These are phyloP conservation scores for Metarhizium rileyi DNA, from an alignment of 2,329 filamentous ascomycete genomes.

Conservation along the genomic window DNA sequence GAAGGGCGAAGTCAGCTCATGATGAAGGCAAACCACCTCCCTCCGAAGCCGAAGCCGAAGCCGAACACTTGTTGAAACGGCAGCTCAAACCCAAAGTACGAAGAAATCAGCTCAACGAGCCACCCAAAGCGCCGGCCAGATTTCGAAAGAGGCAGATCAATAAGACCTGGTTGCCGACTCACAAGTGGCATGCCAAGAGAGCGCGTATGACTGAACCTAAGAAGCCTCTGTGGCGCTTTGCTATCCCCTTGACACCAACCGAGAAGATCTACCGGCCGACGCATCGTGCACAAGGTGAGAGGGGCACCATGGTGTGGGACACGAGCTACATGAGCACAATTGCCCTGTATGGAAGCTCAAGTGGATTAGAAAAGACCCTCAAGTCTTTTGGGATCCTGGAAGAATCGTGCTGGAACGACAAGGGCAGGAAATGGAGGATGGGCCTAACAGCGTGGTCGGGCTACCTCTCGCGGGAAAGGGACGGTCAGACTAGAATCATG, in stretches of 20 bases:
- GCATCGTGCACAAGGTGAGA: slow-evolving; percentile 65
- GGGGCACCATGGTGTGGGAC: slow-evolving; percentile 82
- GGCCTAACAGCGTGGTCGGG: slow-evolving; percentile 41
- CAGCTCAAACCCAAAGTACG: slow-evolving; percentile 54
- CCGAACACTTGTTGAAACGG: slow-evolving; percentile 12
- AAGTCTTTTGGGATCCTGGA: slow-evolving; percentile 53
- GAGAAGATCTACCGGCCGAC: slow-evolving; percentile 85
- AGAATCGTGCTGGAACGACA: slow-evolving; percentile 51
- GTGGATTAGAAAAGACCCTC: slow-evolving; percentile 57
- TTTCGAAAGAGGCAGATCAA: slow-evolving; percentile 77
- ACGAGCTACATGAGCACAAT: slow-evolving; percentile 90
- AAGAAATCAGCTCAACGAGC: slow-evolving; percentile 56
- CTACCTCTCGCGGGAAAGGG: slow-evolving; percentile 41
- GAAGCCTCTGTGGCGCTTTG: slow-evolving; percentile 81
- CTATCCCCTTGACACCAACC: slow-evolving; percentile 73
- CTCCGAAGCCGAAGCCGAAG: slow-evolving; percentile 8
- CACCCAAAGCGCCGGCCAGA: slow-evolving; percentile 46
- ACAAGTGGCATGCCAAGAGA: slow-evolving; percentile 87
- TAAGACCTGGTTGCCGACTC: slow-evolving; percentile 93
- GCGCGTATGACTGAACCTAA: slow-evolving; percentile 77
- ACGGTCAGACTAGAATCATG: slow-evolving; percentile 46
- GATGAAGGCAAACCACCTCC: slow-evolving; percentile 6
- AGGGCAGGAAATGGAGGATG: slow-evolving; percentile 60
- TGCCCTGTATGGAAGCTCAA: slow-evolving; percentile 56
- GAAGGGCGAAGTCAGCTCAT: slow-evolving; percentile 16